These are phyloP conservation scores for Boletus pseudo-olivaceus DNA, from an alignment of 768 basidiomycete species.

Conservation along the genomic window DNA sequence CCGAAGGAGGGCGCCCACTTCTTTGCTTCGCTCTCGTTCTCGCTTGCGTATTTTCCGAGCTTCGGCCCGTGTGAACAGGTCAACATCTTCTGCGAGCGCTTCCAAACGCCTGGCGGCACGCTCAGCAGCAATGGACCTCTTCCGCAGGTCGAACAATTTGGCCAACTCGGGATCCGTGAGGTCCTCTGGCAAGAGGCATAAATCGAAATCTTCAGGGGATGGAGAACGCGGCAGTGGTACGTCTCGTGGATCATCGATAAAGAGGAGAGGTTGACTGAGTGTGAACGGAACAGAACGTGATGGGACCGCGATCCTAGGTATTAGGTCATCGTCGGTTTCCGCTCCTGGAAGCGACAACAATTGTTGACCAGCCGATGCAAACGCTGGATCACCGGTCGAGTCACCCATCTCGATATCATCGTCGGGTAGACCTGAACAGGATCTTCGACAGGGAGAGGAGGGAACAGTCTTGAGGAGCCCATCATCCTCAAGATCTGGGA, in stretches of 20 bases:
- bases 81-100: slow-evolving; percentile 33
- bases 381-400: slow-evolving; percentile 11
- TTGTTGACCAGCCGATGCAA: slow-evolving; percentile 18
- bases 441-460: slow-evolving; percentile 29
- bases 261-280: slow-evolving; percentile 33
- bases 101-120: slow-evolving; percentile 31
- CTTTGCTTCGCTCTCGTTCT: slow-evolving; percentile 53
- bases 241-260: slow-evolving; percentile 41
- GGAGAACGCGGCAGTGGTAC: slow-evolving; percentile 39
- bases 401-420: slow-evolving; percentile 25
- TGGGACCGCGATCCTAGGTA: slow-evolving; percentile 26
- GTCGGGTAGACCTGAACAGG: slow-evolving; percentile 29
- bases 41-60: slow-evolving; percentile 44
- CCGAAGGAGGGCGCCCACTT: slow-evolving; percentile 53
- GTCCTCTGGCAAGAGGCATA: slow-evolving; percentile 34
- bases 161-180: slow-evolving; percentile 37
- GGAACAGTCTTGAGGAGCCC: slow-evolving; percentile 18
- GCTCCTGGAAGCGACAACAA: slow-evolving; percentile 41
- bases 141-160: slow-evolving; percentile 39
- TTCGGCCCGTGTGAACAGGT: slow-evolving; percentile 39
- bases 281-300: slow-evolving; percentile 11
- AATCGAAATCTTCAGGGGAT: slow-evolving; percentile 40
- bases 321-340: slow-evolving; percentile 40
- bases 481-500: slow-evolving; percentile 33
- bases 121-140: slow-evolving; percentile 34